Evolutionary conservation across 2,329 filamentous ascomycete species (phyloP).

Genomic region (Blumeria graminis): DNA sequence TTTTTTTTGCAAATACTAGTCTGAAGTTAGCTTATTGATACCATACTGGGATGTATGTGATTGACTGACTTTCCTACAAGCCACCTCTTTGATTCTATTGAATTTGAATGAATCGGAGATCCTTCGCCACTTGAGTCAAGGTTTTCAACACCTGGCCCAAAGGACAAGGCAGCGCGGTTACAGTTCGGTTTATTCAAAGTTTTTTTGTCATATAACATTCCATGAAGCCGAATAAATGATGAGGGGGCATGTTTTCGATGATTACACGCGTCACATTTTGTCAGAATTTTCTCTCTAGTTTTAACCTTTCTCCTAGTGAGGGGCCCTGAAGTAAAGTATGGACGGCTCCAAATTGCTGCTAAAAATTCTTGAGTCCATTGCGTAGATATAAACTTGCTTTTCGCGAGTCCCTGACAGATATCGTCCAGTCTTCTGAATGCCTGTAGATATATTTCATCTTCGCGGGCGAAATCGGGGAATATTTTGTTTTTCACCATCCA

Average conservation of each 20-base stretch:
- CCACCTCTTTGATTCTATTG: constrained; percentile 22
- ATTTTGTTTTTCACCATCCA: constrained; percentile 66
- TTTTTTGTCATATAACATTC: constrained; percentile 38
- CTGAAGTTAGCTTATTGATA: background rate
- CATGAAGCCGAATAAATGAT: constrained; percentile 35
- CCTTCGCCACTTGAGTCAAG: background rate
- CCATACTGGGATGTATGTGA: background rate
- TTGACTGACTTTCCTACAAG: constrained; percentile 24
- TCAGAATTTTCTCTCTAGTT: constrained; percentile 18
- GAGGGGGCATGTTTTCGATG: constrained; percentile 42
- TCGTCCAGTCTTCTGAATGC: constrained; percentile 50
- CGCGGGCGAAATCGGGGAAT: constrained; percentile 41
- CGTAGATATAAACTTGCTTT: constrained; percentile 47
- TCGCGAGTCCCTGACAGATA: constrained; percentile 41
- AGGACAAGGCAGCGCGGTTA: too few species aligned
- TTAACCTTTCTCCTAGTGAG: constrained; percentile 18
- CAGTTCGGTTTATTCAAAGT: constrained; percentile 31
- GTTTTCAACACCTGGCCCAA: too few species aligned
- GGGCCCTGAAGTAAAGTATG: constrained; percentile 21
- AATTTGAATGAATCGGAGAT: constrained; percentile 19
- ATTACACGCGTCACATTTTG: constrained; percentile 32
- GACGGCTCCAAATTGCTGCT: constrained; percentile 39
- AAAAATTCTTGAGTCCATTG: constrained; percentile 45
- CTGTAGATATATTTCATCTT: constrained; percentile 38
- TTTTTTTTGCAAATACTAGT: constrained; percentile 30